Base-by-base conservation (phyloP, 768 basidiomycete genomes). In the Podaxis carcinomalis region DNA sequence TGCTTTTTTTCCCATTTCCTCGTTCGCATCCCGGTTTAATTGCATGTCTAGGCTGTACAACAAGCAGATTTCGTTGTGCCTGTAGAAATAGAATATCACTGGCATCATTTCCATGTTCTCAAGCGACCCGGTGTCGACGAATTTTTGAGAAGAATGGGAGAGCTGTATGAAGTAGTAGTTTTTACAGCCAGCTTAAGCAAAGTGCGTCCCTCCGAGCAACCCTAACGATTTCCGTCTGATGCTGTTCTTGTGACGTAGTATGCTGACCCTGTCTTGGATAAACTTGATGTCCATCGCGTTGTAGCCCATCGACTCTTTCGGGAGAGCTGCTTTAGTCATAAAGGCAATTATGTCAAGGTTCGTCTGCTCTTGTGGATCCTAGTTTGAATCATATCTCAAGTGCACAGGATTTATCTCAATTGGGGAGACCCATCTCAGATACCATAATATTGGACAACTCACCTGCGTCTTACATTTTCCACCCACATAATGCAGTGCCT, bases 141-240 rank as follows among this genome's bases (percentile, higher is more conserved):
- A 68, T 99, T 98, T 75, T 76, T 99, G 70, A 92, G 90, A 77
- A 88, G 87, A 75, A 98, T 98, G 97, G 97, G 97, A 21, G 93
- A 98, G 72, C 84, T 98, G 35, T 99, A 95, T 72, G 97, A 99
- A 74, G 83, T 99, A 51, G 96, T 99, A 19, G 89, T 99, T 16
- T 99, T 98, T 74, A 99, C 97, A 4, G 97, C 97, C n/a, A 95
- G 93, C 75, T 75, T 99, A 55, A 95, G 93, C 84, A 99, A 98
- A 82, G 95, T 95, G 52, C 19, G 83, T 75, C 5, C 58, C 19
- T n/a, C 37, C 57, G 37, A 47, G 46, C 42, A 32, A 2, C 35
- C 37, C 19, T 56, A 14, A 56, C 35, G 5, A 14, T 60, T 60
- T 61, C 23, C 25, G 16, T 28, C 39, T 64, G 14, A 42, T 39